phyloP scores from a whole-genome alignment of 2,329 filamentous ascomycete species.

The Hypoxylon sp. region DNA sequence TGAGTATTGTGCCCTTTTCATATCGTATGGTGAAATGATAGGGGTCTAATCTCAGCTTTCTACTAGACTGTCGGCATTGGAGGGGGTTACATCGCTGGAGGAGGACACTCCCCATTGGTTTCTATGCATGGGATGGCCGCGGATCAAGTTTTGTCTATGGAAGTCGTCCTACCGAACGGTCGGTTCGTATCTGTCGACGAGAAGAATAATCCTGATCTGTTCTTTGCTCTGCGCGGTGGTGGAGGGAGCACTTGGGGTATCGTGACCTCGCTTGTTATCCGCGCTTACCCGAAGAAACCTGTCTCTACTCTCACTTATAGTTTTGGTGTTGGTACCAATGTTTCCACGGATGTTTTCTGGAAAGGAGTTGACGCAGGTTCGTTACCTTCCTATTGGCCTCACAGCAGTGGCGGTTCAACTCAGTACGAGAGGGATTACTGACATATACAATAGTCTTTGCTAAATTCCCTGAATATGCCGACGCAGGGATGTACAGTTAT shows the following conservation, averaged over 20 bases:
- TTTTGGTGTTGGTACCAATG: slow-evolving; percentile 46
- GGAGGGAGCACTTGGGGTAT: slow-evolving; percentile 61
- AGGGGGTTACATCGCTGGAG: slow-evolving; percentile 63
- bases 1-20: slow-evolving; percentile 9
- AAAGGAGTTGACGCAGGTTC: slow-evolving; percentile 49
- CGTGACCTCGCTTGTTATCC: slow-evolving; percentile 58
- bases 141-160: slow-evolving; percentile 65
- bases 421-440: not conserved
- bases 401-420: not conserved
- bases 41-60: slow-evolving; percentile 25
- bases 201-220: slow-evolving; percentile 62
- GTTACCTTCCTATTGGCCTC: not conserved
- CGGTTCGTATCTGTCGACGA: slow-evolving; percentile 59
- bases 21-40: not conserved
- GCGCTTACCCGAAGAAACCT: slow-evolving; percentile 54
- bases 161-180: slow-evolving; percentile 64
- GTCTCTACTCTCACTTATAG: slow-evolving; percentile 55
- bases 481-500: slow-evolving; percentile 45
- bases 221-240: slow-evolving; percentile 65
- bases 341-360: slow-evolving; percentile 51
- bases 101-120: slow-evolving; percentile 67
- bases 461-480: slow-evolving; percentile 53
- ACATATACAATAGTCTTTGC: slow-evolving; percentile 48
- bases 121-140: slow-evolving; percentile 63
- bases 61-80: slow-evolving; percentile 63